These are phyloP conservation scores for Globisporangium rhizosaccharum DNA, from an alignment of 352 stramenopile genomes.

Conservation along the genomic window DNA sequence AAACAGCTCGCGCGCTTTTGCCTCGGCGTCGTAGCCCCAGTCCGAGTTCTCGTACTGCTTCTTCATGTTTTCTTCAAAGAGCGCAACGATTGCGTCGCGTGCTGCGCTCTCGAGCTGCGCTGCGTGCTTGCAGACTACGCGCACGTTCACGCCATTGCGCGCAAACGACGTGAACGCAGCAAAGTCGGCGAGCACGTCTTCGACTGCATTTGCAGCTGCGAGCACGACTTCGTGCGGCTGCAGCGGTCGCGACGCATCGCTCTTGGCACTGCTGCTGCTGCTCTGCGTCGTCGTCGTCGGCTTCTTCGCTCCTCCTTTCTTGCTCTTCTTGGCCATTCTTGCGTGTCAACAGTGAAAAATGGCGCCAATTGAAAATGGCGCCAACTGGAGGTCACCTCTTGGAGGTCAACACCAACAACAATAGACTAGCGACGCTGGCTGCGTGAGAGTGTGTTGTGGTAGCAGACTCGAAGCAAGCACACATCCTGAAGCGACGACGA, in stretches of 20 bases:
- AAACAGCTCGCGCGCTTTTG: constrained; percentile 83
- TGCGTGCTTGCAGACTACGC: constrained; percentile 39
- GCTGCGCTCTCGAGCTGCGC: constrained; percentile 25
- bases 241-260: neutral
- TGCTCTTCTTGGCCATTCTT: constrained; percentile 25
- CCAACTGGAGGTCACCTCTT: neutral
- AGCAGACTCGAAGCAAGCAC: too few species aligned
- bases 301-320: constrained; percentile 13
- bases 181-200: constrained; percentile 61
- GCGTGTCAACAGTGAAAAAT: constrained; percentile 4
- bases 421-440: too few species aligned
- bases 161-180: constrained; percentile 45
- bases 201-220: constrained; percentile 40
- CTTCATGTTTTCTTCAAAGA: constrained; percentile 93
- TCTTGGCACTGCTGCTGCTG: neutral
- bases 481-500: neutral
- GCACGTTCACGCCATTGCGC: constrained; percentile 40
- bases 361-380: constrained; percentile 1
- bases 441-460: too few species aligned
- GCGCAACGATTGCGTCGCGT: constrained; percentile 31
- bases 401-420: too few species aligned
- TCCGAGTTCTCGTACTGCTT: constrained; percentile 80
- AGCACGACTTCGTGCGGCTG: constrained; percentile 20
- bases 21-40: constrained; percentile 87
- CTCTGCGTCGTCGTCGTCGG: neutral